phyloP scores from a whole-genome alignment of 176 grass and related monocot species.

The Carex kokanica region DNA sequence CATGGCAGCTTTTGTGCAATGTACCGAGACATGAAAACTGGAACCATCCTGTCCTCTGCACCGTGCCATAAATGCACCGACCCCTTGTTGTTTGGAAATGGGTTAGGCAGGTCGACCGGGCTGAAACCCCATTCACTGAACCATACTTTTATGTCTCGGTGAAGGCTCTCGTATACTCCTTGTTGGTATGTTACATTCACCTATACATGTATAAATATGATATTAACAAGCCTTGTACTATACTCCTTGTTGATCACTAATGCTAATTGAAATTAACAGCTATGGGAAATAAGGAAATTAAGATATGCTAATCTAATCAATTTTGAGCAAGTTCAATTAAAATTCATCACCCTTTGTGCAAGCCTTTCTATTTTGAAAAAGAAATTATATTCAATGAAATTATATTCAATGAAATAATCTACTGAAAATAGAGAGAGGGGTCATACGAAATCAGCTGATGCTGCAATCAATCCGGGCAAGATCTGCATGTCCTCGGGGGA shows the following conservation, averaged over 20 bases:
- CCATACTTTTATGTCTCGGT: constrained; percentile 72
- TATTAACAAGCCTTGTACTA: not conserved
- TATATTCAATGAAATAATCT: not conserved
- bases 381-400: not conserved
- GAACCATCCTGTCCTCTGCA: constrained; percentile 51
- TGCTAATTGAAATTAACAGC: not conserved
- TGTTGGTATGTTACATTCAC: constrained; percentile 53
- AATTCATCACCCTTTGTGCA: not conserved
- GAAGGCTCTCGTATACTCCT: constrained; percentile 48
- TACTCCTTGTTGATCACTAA: not conserved
- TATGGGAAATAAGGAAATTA: not conserved
- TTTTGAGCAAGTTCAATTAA: not conserved
- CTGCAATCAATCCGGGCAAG: constrained; percentile 28
- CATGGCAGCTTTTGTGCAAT: constrained; percentile 53
- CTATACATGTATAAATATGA: constrained; percentile 23
- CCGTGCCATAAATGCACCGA: constrained; percentile 86
- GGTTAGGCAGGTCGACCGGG: constrained; percentile 58
- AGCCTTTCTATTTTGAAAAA: not conserved
- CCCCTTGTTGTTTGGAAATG: constrained; percentile 47
- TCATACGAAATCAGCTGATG: constrained; percentile 24
- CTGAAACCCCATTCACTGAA: constrained; percentile 69
- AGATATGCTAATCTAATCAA: not conserved
- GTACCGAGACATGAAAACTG: constrained; percentile 49
- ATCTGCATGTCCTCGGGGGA: constrained; percentile 47
- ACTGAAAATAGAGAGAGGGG: not conserved